phyloP scores from a whole-genome alignment of 2,329 filamentous ascomycete species.

The Pseudonectria foliicola region DNA sequence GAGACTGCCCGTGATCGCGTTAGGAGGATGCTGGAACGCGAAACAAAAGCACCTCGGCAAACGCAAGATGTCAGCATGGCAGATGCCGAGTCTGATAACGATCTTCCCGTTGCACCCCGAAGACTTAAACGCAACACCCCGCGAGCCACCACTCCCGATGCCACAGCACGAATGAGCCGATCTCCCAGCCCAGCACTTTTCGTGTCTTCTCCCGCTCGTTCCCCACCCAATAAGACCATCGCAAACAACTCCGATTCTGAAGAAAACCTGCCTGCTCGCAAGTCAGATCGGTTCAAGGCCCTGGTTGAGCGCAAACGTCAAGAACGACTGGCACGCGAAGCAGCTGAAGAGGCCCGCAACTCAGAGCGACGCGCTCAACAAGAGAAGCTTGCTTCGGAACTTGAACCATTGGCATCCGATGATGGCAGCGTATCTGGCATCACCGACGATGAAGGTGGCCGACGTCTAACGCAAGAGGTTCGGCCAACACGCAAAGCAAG shows the following conservation, averaged over 20 bases:
- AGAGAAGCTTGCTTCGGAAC: slow-evolving; percentile 27
- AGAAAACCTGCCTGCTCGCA: slow-evolving; percentile 37
- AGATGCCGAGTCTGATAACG: slow-evolving; percentile 31
- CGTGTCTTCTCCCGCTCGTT: slow-evolving; percentile 42
- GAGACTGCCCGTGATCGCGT: slow-evolving; percentile 35
- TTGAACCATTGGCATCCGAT: slow-evolving; percentile 28
- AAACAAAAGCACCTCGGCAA: slow-evolving; percentile 19
- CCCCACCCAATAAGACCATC: slow-evolving; percentile 22
- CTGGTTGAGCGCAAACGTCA: slow-evolving; percentile 67
- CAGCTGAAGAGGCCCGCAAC: slow-evolving; percentile 43
- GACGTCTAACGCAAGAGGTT: slow-evolving; percentile 59
- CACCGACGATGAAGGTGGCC: slow-evolving; percentile 56
- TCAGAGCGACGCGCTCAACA: slow-evolving; percentile 35
- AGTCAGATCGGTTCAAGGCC: slow-evolving; percentile 59
- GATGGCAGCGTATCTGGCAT: slow-evolving; percentile 43
- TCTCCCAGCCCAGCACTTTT: slow-evolving; percentile 43
- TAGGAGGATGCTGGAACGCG: slow-evolving; percentile 34
- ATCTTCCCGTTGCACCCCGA: slow-evolving; percentile 33
- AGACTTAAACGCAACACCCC: slow-evolving; percentile 31
- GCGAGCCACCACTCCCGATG: slow-evolving; percentile 25
- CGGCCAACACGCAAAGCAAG: slow-evolving; percentile 77
- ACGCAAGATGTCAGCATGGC: slow-evolving; percentile 21
- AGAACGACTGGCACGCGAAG: slow-evolving; percentile 62
- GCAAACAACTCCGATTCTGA: slow-evolving; percentile 36
- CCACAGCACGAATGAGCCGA: slow-evolving; percentile 15